Percentiles rank a stretch among this genome's conserved stretches.
Conservation (phyloP, 768 basidiomycete genomes). For the Suillus fuscotomentosus region DNA sequence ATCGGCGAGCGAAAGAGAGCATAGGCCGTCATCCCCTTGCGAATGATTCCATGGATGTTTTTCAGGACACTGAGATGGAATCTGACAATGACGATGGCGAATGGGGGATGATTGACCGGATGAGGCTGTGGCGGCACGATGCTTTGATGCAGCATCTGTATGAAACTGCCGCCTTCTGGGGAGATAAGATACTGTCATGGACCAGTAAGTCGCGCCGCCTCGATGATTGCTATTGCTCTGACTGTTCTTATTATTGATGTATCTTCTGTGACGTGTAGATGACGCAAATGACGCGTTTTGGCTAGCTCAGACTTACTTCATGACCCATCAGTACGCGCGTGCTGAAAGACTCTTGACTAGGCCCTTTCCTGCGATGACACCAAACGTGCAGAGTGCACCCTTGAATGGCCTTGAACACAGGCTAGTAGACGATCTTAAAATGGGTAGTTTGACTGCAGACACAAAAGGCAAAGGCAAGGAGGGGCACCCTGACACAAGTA, state of each 20-base stretch:
- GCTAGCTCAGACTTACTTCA: slow-evolving; percentile 97
- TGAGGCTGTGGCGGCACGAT: slow-evolving; percentile 97
- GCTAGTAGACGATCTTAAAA: slow-evolving; percentile 28
- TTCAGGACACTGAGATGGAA: slow-evolving; percentile 63
- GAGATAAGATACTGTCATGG: slow-evolving; percentile 94
- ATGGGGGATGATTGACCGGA: slow-evolving; percentile 91
- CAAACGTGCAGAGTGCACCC: slow-evolving; percentile 34
- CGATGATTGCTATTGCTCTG: neutral
- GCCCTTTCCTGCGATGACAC: slow-evolving; percentile 65
- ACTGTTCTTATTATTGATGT: slow-evolving; percentile 4
- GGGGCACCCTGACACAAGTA: slow-evolving; percentile 33
- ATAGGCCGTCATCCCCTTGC: slow-evolving; percentile 68
- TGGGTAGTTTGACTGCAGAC: slow-evolving; percentile 39
- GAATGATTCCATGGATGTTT: slow-evolving; percentile 72
- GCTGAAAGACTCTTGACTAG: slow-evolving; percentile 89
- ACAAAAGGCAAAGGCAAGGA: slow-evolving; percentile 68
- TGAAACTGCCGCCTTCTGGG: slow-evolving; percentile 97
- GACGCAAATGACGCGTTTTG: slow-evolving; percentile 99
- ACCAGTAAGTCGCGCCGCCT: slow-evolving; percentile 66
- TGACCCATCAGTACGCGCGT: slow-evolving; percentile 92
- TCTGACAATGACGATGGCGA: slow-evolving; percentile 62
- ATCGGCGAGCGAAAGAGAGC: slow-evolving; percentile 54
- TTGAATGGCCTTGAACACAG: slow-evolving; percentile 21
- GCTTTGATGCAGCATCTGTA: slow-evolving; percentile 98
- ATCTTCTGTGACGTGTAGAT: slow-evolving; percentile 42